Evolutionary conservation across 257 asterid species (phyloP), one percentile per base, ranked within the genome.

Genomic region (Knoxia roxburghii): DNA sequence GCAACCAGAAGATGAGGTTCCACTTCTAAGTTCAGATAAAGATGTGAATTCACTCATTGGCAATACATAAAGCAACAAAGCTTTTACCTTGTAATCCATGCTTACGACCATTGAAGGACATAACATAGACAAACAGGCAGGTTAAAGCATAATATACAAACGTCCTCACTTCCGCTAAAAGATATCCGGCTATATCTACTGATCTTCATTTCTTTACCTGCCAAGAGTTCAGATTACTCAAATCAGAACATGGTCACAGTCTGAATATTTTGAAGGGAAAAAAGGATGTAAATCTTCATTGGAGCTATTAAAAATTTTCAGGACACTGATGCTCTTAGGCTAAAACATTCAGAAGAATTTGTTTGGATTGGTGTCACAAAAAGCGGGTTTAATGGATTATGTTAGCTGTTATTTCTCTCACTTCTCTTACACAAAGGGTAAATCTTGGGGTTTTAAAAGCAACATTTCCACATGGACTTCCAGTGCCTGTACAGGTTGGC

Each of bases 181-280:
- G 0, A 64, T 35, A 55, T 17, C 75, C 32, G 8, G 29, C 27
- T 51, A 18, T 2, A 30, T 30, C 74, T 30, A 57, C 59, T 61
- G 52, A 41, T 67, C 72, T 56, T 84, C 89, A 86, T 40, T 76
- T 78, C 75, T 76, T 79, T 57, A 64, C 84, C 93, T 88, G 87
- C 86, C 75, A 71, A 81, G 55, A 48, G 75, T 71, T 37, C 69
- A 63, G 61, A n/a, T 51, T 13, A 9, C 33, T 24, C 35, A 35
- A 61, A 72, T 56, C 14, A 61, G 33, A 56, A 32, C n/a, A 17
- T 30, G n/a, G 18, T 7, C 9, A 18, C 57, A 37, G 20, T 57
- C 55, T 15, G 15, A 3, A 46, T 56, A 10, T 17, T 35, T 17
- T 20, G 20, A 20, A 43, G 6, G 52, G 43, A 29, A 17, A 10